Evolutionary conservation across 768 basidiomycete species (phyloP).

Genomic region (Mycena indigotica): DNA sequence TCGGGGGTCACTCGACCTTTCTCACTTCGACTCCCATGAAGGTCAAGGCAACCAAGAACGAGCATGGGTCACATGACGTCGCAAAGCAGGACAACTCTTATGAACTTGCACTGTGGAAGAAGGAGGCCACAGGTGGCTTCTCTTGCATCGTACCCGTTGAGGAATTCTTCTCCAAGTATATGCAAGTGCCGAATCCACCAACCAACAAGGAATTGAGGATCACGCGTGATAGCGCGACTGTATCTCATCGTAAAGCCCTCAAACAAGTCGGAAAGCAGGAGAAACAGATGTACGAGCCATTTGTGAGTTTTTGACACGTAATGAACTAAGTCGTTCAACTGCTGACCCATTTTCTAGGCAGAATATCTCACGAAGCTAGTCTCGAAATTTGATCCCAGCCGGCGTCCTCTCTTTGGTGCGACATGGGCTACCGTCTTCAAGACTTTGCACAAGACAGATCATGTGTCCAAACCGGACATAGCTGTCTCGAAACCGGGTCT

Average conservation of each 20-base stretch:
- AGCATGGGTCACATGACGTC: background rate
- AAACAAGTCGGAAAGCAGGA: background rate
- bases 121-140: background rate
- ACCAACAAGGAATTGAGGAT: too few relatives aligned
- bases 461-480: conserved; percentile 4
- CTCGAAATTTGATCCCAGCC: too few relatives aligned
- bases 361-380: background rate
- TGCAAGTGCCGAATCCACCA: background rate
- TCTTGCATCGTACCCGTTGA: background rate
- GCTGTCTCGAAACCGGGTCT: background rate
- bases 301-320: background rate
- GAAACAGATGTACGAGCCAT: background rate
- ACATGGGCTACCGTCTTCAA: background rate
- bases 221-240: too few relatives aligned
- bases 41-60: background rate
- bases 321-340: background rate
- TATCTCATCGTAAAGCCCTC: too few relatives aligned
- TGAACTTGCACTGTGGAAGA: background rate
- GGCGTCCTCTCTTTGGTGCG: background rate
- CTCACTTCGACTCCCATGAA: background rate
- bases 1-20: background rate
- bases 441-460: conserved; percentile 2
- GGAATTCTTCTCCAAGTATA: background rate
- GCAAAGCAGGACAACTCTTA: background rate
- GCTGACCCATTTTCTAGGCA: too few relatives aligned